Conservation (phyloP, 176 grass and related monocot species). For the Pontederia paniculata region DNA sequence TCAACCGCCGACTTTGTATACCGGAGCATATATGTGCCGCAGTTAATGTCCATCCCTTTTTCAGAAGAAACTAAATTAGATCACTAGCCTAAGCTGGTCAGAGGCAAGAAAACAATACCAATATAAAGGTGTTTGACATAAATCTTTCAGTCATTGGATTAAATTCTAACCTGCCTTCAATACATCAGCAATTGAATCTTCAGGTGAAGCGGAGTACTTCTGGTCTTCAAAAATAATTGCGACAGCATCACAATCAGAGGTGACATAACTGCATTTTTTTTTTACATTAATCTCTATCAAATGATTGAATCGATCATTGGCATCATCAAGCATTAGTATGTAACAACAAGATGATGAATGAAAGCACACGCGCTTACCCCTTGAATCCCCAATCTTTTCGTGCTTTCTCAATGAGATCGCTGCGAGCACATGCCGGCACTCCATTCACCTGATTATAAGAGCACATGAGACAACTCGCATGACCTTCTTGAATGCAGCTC, state of each 20-base stretch:
- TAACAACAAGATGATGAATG: slow-evolving; percentile 9
- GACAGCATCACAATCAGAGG: slow-evolving; percentile 85
- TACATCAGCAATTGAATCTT: slow-evolving; percentile 85
- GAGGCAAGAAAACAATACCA: background rate
- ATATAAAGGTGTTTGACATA: no score
- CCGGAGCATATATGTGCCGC: slow-evolving; percentile 63
- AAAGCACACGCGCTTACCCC: slow-evolving; percentile 33
- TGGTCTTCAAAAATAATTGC: slow-evolving; percentile 77
- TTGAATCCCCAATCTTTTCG: slow-evolving; percentile 88
- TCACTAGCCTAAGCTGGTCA: background rate
- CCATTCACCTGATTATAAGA: slow-evolving; percentile 86
- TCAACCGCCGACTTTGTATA: slow-evolving; percentile 56
- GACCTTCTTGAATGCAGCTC: slow-evolving; percentile 84
- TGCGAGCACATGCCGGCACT: slow-evolving; percentile 57
- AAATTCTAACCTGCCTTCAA: slow-evolving; percentile 58
- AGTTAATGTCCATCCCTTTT: slow-evolving; percentile 98
- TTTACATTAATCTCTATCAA: slow-evolving; percentile 12
- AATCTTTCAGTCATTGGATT: no score
- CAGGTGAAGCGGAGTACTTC: slow-evolving; percentile 49
- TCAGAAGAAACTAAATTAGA: slow-evolving; percentile 2
- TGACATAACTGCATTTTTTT: slow-evolving; percentile 76
- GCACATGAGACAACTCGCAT: slow-evolving; percentile 95
- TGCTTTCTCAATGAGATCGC: slow-evolving; percentile 60
- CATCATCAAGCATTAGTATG: background rate
- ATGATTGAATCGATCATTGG: background rate